A percentile compares a stretch with the other conserved stretches of the same genome.
Evolutionary conservation across 345 rosid species (phyloP).

Genomic region (Lepidium aucheri): DNA sequence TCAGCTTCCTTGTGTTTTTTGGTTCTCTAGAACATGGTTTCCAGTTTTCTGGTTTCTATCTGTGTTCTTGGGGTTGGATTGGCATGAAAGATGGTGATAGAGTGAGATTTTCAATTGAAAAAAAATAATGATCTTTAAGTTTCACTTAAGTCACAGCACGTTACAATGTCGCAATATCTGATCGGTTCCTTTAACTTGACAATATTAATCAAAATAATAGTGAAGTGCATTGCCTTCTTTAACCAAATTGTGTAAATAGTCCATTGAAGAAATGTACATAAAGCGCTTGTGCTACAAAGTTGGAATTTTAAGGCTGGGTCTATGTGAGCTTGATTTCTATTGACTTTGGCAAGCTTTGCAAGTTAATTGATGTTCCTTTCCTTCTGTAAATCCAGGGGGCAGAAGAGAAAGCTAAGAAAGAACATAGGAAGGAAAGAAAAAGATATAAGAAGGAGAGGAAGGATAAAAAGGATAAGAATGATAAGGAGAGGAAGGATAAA

Average conservation of each 20-base stretch:
- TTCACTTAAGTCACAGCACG: background rate
- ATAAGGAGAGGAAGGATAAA: background rate
- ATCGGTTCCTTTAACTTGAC: background rate
- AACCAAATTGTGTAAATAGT: background rate
- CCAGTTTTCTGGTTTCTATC: background rate
- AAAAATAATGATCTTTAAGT: background rate
- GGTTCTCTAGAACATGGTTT: background rate
- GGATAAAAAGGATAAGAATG: background rate
- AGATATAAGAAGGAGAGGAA: background rate
- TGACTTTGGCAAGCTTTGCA: background rate
- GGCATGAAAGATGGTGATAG: background rate
- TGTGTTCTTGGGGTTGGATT: background rate
- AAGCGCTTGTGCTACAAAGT: background rate
- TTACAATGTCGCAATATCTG: background rate
- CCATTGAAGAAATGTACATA: background rate
- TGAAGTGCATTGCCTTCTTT: background rate
- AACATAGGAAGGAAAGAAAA: constrained; percentile 2
- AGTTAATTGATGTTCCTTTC: background rate
- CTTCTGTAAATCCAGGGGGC: constrained; percentile 3
- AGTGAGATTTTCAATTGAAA: background rate
- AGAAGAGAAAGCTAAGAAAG: constrained; percentile 24
- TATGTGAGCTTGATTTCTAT: background rate
- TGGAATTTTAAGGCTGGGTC: background rate
- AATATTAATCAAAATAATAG: background rate
- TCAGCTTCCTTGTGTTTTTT: constrained; percentile 19